These are phyloP conservation scores for Excoecaria cochinchinensis DNA, from an alignment of 345 rosid species.

Conservation along the genomic window DNA sequence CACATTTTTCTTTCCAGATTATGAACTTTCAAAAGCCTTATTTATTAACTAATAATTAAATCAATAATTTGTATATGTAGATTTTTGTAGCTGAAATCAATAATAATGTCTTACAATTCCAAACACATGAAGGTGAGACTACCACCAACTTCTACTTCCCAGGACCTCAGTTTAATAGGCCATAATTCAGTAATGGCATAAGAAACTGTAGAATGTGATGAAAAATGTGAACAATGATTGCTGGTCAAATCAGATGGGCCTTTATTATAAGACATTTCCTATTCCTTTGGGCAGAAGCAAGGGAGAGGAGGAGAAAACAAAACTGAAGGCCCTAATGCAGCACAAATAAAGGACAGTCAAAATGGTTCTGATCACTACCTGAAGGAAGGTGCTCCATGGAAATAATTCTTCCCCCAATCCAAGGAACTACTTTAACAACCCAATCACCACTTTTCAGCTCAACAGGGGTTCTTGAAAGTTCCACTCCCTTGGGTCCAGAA, in stretches of 20 bases:
- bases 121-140: background rate
- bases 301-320: background rate
- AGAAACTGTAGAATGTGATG: background rate
- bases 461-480: conserved; percentile 61
- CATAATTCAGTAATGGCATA: background rate
- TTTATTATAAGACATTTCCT: background rate
- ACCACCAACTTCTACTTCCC: background rate
- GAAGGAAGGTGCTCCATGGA: conserved; percentile 91
- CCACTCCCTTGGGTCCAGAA: conserved; percentile 56
- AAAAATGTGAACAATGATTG: background rate
- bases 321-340: background rate
- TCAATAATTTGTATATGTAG: background rate
- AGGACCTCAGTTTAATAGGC: conserved; percentile 1
- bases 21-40: background rate
- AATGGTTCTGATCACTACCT: conserved; percentile 40
- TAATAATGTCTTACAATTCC: background rate
- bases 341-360: background rate
- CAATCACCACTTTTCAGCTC: conserved; percentile 71
- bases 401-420: conserved; percentile 91
- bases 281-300: background rate
- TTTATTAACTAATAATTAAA: background rate
- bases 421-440: conserved; percentile 73
- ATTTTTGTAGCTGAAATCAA: background rate
- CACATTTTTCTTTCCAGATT: no score
- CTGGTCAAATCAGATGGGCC: background rate